These are phyloP conservation scores for Populus ilicifolia DNA, from an alignment of 345 rosid species.

Conservation along the genomic window DNA sequence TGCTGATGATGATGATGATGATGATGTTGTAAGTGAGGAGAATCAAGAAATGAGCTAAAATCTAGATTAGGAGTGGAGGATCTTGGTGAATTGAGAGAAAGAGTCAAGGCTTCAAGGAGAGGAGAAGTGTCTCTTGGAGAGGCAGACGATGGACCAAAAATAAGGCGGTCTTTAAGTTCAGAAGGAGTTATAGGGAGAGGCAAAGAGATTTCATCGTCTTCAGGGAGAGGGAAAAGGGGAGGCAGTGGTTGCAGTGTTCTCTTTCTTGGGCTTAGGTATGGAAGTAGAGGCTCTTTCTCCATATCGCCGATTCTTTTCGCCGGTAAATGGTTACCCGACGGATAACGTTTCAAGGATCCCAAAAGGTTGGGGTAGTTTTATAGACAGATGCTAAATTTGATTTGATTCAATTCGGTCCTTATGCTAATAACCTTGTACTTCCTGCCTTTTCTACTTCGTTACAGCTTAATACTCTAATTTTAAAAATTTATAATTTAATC, in stretches of 20 bases:
- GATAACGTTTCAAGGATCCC: not conserved
- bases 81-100: conserved; percentile 34
- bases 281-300: conserved; percentile 62
- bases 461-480: not conserved
- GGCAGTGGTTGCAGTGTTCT: conserved; percentile 23
- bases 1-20: conserved; percentile 20
- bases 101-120: conserved; percentile 48
- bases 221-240: conserved; percentile 62
- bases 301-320: conserved; percentile 18
- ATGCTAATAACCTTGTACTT: not conserved
- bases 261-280: conserved; percentile 41
- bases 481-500: too few species aligned
- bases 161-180: conserved; percentile 58
- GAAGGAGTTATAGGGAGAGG: conserved; percentile 66
- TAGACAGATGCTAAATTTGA: not conserved
- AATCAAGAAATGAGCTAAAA: conserved; percentile 1
- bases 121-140: conserved; percentile 40
- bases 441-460: not conserved
- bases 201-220: conserved; percentile 52
- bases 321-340: not conserved
- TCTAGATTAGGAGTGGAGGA: conserved; percentile 22
- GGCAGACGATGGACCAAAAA: conserved; percentile 55
- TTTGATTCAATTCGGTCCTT: not conserved
- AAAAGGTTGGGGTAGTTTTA: too few species aligned
- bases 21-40: conserved; percentile 14